These are phyloP conservation scores for Rhizopus arrhizus DNA, from an alignment of 371 early-diverging fungal species.

Conservation along the genomic window DNA sequence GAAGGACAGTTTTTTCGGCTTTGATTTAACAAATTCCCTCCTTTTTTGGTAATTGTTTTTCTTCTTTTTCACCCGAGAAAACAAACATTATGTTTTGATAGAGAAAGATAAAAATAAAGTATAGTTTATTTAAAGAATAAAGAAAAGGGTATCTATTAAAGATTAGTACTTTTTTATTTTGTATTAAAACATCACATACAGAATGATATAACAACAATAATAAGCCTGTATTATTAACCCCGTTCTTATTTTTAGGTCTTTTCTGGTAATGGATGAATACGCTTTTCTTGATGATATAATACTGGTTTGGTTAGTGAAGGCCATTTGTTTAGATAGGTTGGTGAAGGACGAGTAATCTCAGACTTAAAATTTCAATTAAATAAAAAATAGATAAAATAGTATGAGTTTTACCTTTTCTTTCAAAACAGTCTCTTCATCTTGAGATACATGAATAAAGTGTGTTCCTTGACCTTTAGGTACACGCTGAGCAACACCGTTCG, in stretches of 20 bases:
- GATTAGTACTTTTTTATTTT: too few relatives aligned
- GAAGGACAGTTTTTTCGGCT: too few relatives aligned
- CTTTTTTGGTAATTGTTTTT: conserved; percentile 3
- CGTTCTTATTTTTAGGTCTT: background rate
- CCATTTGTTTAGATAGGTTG: conserved; percentile 14
- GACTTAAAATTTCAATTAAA: conserved; percentile 4
- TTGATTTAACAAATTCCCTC: background rate
- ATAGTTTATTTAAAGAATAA: background rate
- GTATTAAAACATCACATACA: too few relatives aligned
- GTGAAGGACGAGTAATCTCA: conserved; percentile 15
- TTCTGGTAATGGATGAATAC: conserved; percentile 14
- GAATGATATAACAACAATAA: too few relatives aligned
- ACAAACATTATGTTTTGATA: background rate
- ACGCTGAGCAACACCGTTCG: conserved; percentile 47
- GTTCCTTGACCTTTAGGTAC: conserved; percentile 53
- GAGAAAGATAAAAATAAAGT: background rate
- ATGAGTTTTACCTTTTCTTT: conserved; percentile 39
- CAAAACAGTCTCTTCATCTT: conserved; percentile 38
- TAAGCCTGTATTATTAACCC: background rate
- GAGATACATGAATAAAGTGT: conserved; percentile 47
- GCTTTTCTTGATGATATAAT: conserved; percentile 7
- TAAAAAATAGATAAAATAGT: background rate
- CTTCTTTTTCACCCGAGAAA: background rate
- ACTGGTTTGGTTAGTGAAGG: conserved; percentile 16
- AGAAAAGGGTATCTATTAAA: too few relatives aligned